Percentiles rank a stretch among this genome's conserved stretches.
phyloP scores from a whole-genome alignment of 352 stramenopile genomes.

The Pelagophyceae sp. region DNA sequence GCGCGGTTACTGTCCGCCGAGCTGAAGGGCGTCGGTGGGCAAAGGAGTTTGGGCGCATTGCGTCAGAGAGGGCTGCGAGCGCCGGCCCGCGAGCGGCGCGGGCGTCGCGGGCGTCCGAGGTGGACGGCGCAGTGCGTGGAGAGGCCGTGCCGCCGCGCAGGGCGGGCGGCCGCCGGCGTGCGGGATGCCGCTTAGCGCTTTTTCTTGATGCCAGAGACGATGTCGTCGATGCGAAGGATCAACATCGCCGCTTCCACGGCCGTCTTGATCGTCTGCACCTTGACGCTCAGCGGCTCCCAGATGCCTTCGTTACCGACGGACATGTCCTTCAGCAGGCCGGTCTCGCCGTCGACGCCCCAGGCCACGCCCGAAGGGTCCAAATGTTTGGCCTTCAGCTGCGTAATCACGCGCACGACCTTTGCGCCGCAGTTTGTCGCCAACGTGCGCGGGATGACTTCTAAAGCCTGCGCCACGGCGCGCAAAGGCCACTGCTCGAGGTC shows the following conservation, averaged over 20 bases:
- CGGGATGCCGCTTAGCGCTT: not conserved
- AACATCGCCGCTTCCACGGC: constrained; percentile 96
- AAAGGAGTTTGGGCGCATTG: too few relatives aligned
- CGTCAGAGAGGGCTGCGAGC: too few relatives aligned
- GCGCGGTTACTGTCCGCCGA: too few relatives aligned
- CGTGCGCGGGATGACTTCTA: constrained; percentile 98
- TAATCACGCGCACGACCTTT: constrained; percentile 95
- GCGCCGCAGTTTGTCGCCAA: constrained; percentile 98
- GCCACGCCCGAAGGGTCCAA: constrained; percentile 44
- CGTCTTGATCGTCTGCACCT: constrained; percentile 99
- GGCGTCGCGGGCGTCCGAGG: too few relatives aligned
- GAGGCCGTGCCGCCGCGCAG: too few relatives aligned
- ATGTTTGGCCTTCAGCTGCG: constrained; percentile 84
- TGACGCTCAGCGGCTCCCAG: constrained; percentile 99
- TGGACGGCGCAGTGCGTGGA: too few relatives aligned
- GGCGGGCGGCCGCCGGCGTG: too few relatives aligned
- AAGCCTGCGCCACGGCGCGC: constrained; percentile 86
- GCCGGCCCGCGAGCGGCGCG: too few relatives aligned
- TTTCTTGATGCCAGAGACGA: constrained; percentile 96
- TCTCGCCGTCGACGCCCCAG: constrained; percentile 72
- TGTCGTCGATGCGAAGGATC: constrained; percentile 96
- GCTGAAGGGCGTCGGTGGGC: too few relatives aligned
- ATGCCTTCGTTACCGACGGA: constrained; percentile 71
- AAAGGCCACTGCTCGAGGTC: constrained; percentile 95
- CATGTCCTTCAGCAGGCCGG: constrained; percentile 80